Conservation (phyloP, 345 rosid genomes). For the Salix udensis region DNA sequence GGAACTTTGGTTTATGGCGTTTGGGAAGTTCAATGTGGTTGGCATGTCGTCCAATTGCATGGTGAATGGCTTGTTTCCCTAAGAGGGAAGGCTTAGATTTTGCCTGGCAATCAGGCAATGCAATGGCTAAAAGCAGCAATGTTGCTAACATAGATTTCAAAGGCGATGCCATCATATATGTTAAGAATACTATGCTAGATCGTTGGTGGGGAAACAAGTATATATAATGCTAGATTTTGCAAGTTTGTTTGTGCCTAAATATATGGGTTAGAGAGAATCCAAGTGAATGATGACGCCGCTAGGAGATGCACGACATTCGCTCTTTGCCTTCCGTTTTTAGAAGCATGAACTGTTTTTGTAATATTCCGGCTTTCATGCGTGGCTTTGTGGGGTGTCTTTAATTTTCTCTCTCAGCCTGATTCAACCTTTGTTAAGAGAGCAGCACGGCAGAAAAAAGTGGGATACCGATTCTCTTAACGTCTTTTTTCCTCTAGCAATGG, state of each 20-base stretch:
- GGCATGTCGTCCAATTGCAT: constrained; percentile 8
- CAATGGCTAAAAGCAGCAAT: constrained; percentile 14
- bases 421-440: no score
- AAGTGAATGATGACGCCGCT: not conserved
- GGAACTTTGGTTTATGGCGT: constrained; percentile 22
- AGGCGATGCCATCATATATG: not conserved
- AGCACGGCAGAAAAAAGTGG: not conserved
- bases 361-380: not conserved
- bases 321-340: constrained; percentile 7
- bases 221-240: not conserved
- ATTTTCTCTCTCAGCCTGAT: not conserved
- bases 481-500: no score
- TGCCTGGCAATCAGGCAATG: constrained; percentile 11
- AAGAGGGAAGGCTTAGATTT: no score
- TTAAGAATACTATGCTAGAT: not conserved
- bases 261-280: not conserved
- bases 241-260: not conserved
- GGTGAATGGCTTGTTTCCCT: constrained; percentile 9
- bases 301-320: not conserved
- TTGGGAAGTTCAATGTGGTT: not conserved
- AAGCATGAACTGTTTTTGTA: not conserved
- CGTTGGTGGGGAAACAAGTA: not conserved
- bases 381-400: not conserved
- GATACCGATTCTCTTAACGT: not conserved
- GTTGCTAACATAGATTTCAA: not conserved